Conservation (phyloP, 2,329 filamentous ascomycete genomes). For the Arthrobotrys megalospora region DNA sequence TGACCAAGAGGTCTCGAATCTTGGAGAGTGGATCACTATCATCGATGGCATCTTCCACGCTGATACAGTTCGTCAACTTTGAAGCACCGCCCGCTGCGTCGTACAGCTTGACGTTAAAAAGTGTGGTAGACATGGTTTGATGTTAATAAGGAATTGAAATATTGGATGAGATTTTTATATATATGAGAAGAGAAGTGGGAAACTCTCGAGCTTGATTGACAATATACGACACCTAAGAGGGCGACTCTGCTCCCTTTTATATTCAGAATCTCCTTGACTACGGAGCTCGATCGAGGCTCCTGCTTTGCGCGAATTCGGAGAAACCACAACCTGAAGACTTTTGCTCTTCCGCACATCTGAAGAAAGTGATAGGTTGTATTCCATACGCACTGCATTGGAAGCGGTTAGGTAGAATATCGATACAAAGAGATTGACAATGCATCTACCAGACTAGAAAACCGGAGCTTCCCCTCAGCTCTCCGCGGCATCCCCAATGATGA, state of each 20-base stretch:
- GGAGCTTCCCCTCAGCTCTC: constrained; percentile 10
- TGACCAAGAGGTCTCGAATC: constrained; percentile 14
- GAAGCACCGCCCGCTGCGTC: constrained; percentile 8
- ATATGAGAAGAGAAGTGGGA: neutral
- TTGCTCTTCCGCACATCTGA: neutral
- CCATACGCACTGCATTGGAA: neutral
- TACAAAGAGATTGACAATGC: constrained; percentile 15
- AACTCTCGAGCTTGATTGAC: neutral
- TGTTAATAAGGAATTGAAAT: neutral
- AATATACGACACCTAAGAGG: neutral
- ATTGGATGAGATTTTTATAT: neutral
- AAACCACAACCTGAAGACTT: neutral
- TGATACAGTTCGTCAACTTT: constrained; percentile 22
- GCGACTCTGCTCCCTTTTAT: neutral
- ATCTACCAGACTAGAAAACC: constrained; percentile 1
- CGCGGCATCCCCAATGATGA: neutral
- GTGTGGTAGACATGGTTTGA: neutral
- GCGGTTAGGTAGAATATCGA: neutral
- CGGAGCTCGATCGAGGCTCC: neutral
- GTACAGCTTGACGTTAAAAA: constrained; percentile 31
- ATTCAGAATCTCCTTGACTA: neutral
- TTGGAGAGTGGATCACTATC: neutral
- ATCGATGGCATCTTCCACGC: constrained; percentile 2
- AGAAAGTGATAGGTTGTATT: neutral
- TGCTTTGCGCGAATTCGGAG: neutral